Base-by-base conservation (phyloP, 345 rosid species). In the Laguncularia racemosa region DNA sequence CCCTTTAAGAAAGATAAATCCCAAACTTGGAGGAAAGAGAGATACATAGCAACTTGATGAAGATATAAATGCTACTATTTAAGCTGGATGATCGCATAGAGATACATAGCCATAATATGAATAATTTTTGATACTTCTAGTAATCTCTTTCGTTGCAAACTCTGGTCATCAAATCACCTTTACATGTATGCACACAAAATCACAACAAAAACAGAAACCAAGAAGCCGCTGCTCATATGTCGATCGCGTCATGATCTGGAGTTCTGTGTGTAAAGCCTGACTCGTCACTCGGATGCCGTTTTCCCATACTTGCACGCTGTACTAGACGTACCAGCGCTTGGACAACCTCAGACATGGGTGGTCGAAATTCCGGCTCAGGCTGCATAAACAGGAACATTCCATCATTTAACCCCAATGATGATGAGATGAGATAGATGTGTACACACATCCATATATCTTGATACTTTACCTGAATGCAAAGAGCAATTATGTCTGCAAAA, bases 311-410 rank as follows among this genome's bases (percentile, higher is more conserved):
- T 38, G 96, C 95, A 60, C 96, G 72, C 57, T 89, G 96, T 55
- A 86, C 95, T 52, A 89, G 63, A 61, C 91, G 69, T 65, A 89
- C 95, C 63, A 89, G 57, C 48, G 86, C 86, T 77, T 89, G 96
- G 50, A 89, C 96, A 26, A 82, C 96, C 70, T 89, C 96, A 0
- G 96, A 89, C 96, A 89, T 89, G 14, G 96, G 96, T 33, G 96
- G 93, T 43, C 96, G 75, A 55, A 88, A 88, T 77, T 88, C 93
- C 0, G 96, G 96, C 20, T 89, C 96, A 63, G 89, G 95, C 96
- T 89, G 53, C 56, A 65, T 33, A 33, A 17, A 28, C 20, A 52
- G 28, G 14, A 55, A 50, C 50, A 12, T 47, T 9, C 40, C 40
- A 33, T 33, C 40, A 33, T 33, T 33, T 33, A 33, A 33, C 40